Evolutionary conservation across 108 stramenopile species (phyloP).

Genomic region (Fistulifera pelliculosa): DNA sequence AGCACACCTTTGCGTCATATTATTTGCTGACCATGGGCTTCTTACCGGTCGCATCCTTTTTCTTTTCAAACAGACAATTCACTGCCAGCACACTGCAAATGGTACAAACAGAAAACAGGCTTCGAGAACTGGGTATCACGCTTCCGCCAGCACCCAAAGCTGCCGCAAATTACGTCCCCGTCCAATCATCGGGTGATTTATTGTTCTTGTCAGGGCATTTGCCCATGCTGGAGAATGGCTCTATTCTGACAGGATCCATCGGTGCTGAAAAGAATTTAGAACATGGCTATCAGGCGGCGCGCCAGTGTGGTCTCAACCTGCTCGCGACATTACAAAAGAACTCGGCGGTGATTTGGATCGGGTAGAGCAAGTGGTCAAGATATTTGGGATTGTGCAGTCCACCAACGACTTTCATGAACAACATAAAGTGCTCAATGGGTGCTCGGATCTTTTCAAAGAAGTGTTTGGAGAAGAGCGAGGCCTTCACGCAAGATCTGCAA

Average conservation of each 20-base stretch:
- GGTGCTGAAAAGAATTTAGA: slow-evolving; percentile 40
- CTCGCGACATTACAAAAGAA: slow-evolving; percentile 55
- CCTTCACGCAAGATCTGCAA: slow-evolving; percentile 51
- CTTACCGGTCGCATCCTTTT: too few relatives aligned
- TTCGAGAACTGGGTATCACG: slow-evolving; percentile 40
- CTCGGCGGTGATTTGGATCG: slow-evolving; percentile 49
- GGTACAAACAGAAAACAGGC: slow-evolving; percentile 41
- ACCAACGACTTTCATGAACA: slow-evolving; percentile 49
- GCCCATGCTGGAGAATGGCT: slow-evolving; percentile 45
- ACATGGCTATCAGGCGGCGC: slow-evolving; percentile 63
- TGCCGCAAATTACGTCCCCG: slow-evolving; percentile 53
- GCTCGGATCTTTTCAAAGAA: slow-evolving; percentile 45
- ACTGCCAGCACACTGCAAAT: background rate
- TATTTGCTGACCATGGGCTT: too few relatives aligned
- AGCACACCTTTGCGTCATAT: too few relatives aligned
- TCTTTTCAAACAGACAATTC: too few relatives aligned
- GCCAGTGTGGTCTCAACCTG: slow-evolving; percentile 55
- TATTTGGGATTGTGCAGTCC: slow-evolving; percentile 59
- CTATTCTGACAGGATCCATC: slow-evolving; percentile 51
- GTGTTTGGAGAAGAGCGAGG: slow-evolving; percentile 44
- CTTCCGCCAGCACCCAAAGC: slow-evolving; percentile 49
- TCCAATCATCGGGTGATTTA: slow-evolving; percentile 32
- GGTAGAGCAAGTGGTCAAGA: slow-evolving; percentile 51
- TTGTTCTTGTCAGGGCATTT: slow-evolving; percentile 64
- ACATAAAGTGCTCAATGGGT: slow-evolving; percentile 54